Conservation (phyloP, 257 asterid genomes). For the Gentiana macrophylla region DNA sequence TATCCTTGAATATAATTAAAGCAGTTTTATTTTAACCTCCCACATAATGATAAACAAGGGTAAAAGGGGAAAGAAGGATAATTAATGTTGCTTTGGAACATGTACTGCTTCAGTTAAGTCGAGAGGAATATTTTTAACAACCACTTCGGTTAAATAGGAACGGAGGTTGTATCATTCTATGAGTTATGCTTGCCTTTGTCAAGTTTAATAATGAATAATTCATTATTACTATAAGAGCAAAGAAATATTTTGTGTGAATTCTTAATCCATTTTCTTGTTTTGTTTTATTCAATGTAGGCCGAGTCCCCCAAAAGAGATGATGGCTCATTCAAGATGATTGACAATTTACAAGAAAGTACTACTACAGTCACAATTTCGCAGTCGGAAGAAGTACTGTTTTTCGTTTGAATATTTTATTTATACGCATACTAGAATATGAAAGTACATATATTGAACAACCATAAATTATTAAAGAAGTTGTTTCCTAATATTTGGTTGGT, state of each 20-base stretch:
- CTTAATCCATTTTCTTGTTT: not conserved
- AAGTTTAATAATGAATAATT: not conserved
- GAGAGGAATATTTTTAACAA: too few species aligned
- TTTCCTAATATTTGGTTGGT: not conserved
- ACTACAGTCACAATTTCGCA: not conserved
- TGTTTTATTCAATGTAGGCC: slow-evolving; percentile 1
- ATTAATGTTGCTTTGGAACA: too few species aligned
- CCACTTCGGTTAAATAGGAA: too few species aligned
- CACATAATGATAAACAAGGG: too few species aligned
- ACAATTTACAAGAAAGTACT: slow-evolving; percentile 4
- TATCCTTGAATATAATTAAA: too few species aligned
- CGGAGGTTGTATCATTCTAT: too few species aligned
- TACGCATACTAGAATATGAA: not conserved
- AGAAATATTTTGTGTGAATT: not conserved
- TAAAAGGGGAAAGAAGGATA: too few species aligned
- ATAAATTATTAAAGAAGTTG: not conserved
- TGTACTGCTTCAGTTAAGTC: too few species aligned
- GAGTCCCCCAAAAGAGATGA: slow-evolving; percentile 7
- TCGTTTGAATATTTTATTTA: not conserved
- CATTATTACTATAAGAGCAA: not conserved
- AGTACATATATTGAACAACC: too few species aligned
- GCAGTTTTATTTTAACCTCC: too few species aligned
- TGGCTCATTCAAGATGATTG: not conserved
- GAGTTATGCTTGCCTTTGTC: not conserved
- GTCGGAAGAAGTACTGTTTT: slow-evolving; percentile 1